A percentile compares a stretch with the other conserved stretches of the same genome.
Conservation (phyloP, 2,329 filamentous ascomycete genomes). For the Nigrospora osmanthi region DNA sequence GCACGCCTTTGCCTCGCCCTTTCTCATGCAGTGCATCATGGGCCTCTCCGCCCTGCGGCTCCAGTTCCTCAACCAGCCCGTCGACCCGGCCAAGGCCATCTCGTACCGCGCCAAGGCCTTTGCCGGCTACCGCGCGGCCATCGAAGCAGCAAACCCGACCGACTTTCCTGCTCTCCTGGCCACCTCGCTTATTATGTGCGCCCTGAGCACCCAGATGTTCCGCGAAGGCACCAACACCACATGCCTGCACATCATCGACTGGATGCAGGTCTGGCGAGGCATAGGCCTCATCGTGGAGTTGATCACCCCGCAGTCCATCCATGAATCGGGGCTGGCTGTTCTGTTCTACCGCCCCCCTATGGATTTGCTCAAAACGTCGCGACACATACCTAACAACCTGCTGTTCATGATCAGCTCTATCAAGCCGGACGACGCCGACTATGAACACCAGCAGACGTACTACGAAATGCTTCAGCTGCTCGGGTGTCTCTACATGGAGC, state of each 20-base stretch:
- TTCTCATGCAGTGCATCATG: slow-evolving; percentile 48
- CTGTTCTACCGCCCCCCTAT: slow-evolving; percentile 43
- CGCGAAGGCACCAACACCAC: slow-evolving; percentile 31
- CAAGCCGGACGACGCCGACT: slow-evolving; percentile 31
- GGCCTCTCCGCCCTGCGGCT: slow-evolving; percentile 43
- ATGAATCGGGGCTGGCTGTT: slow-evolving; percentile 33
- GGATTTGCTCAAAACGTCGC: slow-evolving; percentile 31
- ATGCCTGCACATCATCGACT: slow-evolving; percentile 44
- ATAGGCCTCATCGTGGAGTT: slow-evolving; percentile 40
- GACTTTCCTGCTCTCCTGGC: slow-evolving; percentile 43
- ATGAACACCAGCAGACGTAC: slow-evolving; percentile 29
- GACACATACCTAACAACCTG: slow-evolving; percentile 37
- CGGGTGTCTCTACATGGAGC: slow-evolving; percentile 42
- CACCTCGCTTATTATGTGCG: slow-evolving; percentile 43
- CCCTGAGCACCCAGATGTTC: slow-evolving; percentile 41
- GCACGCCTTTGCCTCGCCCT: slow-evolving; percentile 42
- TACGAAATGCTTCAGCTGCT: slow-evolving; percentile 39
- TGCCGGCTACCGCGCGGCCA: slow-evolving; percentile 42
- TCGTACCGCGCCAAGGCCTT: slow-evolving; percentile 41
- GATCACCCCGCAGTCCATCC: slow-evolving; percentile 19
- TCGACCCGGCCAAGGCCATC: slow-evolving; percentile 29
- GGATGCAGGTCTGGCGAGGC: slow-evolving; percentile 48
- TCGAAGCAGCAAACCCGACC: slow-evolving; percentile 34
- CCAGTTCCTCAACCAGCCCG: slow-evolving; percentile 27
- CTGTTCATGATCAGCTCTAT: slow-evolving; percentile 42